Conservation (phyloP, 139 green algal genomes). For the Diplosphaera chodatii region DNA sequence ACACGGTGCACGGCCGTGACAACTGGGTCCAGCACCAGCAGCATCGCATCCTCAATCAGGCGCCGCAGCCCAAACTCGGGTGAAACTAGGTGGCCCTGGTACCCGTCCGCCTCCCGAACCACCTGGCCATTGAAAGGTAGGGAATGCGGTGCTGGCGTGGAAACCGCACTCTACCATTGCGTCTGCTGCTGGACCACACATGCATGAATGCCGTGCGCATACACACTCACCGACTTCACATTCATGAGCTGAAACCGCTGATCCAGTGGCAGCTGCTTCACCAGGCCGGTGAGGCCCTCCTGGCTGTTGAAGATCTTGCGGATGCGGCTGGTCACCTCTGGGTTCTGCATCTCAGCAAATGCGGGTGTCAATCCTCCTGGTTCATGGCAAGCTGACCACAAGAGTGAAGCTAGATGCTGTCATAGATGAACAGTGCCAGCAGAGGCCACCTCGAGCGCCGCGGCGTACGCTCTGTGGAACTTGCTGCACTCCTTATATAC, state of each 20-base stretch:
- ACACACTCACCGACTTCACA: slow-evolving; percentile 62
- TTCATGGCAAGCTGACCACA: too few relatives aligned
- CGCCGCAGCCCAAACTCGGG: slow-evolving; percentile 74
- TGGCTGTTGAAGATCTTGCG: slow-evolving; percentile 20
- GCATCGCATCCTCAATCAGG: slow-evolving; percentile 56
- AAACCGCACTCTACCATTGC: too few relatives aligned
- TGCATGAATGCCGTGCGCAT: too few relatives aligned
- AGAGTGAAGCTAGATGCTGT: too few relatives aligned
- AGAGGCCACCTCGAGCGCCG: slow-evolving; percentile 69
- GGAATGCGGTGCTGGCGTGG: too few relatives aligned
- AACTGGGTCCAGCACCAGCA: slow-evolving; percentile 56
- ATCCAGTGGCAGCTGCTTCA: slow-evolving; percentile 69
- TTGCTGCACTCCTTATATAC: slow-evolving; percentile 81
- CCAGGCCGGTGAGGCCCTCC: slow-evolving; percentile 23
- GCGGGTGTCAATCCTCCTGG: background rate
- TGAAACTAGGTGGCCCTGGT: slow-evolving; percentile 79
- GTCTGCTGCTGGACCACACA: too few relatives aligned
- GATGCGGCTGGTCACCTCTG: slow-evolving; percentile 28
- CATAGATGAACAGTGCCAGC: too few relatives aligned
- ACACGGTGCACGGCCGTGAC: slow-evolving; percentile 55
- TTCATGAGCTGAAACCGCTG: slow-evolving; percentile 71
- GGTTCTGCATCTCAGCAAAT: slow-evolving; percentile 4
- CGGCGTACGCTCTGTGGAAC: slow-evolving; percentile 78
- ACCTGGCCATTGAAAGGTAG: slow-evolving; percentile 60
- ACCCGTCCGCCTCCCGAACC: slow-evolving; percentile 73